Conservation (phyloP, 2,329 filamentous ascomycete species). For the Pestalotiopsis sp. region DNA sequence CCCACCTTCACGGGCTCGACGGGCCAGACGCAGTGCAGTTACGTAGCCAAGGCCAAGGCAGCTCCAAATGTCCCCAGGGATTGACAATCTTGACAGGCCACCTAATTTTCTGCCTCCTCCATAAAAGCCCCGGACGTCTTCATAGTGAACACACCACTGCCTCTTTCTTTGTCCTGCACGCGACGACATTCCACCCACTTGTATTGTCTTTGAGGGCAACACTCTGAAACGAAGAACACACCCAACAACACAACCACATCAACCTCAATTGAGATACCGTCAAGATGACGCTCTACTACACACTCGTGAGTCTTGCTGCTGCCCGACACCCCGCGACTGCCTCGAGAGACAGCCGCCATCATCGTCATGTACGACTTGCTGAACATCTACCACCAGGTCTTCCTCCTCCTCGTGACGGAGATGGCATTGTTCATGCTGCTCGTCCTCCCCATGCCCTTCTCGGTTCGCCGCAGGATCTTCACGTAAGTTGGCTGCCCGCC, state of each 20-base stretch:
- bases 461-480: constrained; percentile 82
- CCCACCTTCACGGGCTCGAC: not conserved
- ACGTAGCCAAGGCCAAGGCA: constrained; percentile 7
- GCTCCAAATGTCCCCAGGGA: not conserved
- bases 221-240: constrained; percentile 2
- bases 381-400: constrained; percentile 61
- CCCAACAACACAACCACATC: not conserved
- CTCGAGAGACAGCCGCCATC: not conserved
- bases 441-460: constrained; percentile 87
- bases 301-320: constrained; percentile 40
- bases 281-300: constrained; percentile 55
- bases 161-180: constrained; percentile 2
- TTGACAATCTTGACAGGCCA: constrained; percentile 5
- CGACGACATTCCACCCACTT: not conserved
- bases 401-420: constrained; percentile 80
- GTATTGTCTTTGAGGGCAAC: constrained; percentile 9
- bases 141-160: not conserved
- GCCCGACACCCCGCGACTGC: not conserved
- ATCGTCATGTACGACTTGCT: constrained; percentile 22
- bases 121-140: constrained; percentile 5
- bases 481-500: constrained; percentile 47
- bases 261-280: constrained; percentile 16
- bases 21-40: constrained; percentile 3
- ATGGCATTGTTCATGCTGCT: constrained; percentile 81
- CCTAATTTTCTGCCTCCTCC: constrained; percentile 7